Percentiles rank a stretch among this genome's conserved stretches.
Conservation (phyloP, 345 rosid species). For the Garcia nutans region DNA sequence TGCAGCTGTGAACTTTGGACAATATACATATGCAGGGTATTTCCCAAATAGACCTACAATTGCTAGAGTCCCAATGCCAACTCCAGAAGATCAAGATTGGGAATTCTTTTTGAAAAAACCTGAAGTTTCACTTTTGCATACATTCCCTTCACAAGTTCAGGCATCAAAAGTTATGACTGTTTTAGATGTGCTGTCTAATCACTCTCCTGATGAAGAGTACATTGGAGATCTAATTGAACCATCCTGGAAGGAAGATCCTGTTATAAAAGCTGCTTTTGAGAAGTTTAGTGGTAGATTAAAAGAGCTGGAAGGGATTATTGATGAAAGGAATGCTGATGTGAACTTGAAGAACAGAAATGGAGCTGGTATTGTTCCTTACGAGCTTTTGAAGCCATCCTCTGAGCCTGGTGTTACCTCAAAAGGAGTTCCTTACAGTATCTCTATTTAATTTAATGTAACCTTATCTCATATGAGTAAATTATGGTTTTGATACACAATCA, state of each 20-base stretch:
- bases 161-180: slow-evolving; percentile 34
- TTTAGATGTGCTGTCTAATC: slow-evolving; percentile 23
- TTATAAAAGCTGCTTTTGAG: slow-evolving; percentile 23
- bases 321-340: slow-evolving; percentile 25
- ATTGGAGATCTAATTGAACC: slow-evolving; percentile 22
- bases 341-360: slow-evolving; percentile 26
- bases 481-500: not conserved
- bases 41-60: slow-evolving; percentile 52
- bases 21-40: slow-evolving; percentile 49
- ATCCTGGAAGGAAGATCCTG: slow-evolving; percentile 19
- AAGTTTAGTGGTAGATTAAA: slow-evolving; percentile 20
- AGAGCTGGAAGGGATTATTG: slow-evolving; percentile 22
- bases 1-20: slow-evolving; percentile 61
- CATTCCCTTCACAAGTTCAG: slow-evolving; percentile 52
- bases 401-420: slow-evolving; percentile 23
- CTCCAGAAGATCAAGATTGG: slow-evolving; percentile 21
- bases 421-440: slow-evolving; percentile 30
- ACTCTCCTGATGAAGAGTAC: slow-evolving; percentile 35
- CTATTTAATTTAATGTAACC: slow-evolving; percentile 11
- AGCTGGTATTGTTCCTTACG: slow-evolving; percentile 29
- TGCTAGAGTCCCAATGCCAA: slow-evolving; percentile 43
- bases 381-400: slow-evolving; percentile 28
- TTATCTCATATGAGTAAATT: not conserved
- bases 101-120: slow-evolving; percentile 38
- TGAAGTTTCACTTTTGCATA: slow-evolving; percentile 27